Base-by-base conservation (phyloP, 1,284 basidiomycete species). In the Boletus sp. region DNA sequence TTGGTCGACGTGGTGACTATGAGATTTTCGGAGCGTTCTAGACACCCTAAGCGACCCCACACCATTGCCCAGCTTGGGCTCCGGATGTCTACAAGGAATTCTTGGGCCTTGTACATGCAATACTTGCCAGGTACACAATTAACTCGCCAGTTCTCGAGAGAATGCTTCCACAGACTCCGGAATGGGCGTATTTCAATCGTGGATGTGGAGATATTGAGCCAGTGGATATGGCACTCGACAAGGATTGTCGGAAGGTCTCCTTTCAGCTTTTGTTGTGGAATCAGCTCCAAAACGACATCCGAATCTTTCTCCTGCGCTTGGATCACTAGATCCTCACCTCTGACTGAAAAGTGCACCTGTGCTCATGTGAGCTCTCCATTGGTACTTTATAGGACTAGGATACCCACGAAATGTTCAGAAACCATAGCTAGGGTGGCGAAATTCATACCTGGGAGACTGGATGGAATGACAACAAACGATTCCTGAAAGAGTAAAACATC, bases 311-410 rank as follows among this genome's bases (percentile, higher is more conserved):
- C 27, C 6, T 54, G 28, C 2, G 52, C 52, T 33, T 16, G 38
- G 13, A 54, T 54, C 28, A 54, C 40, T 4, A 54, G 40, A 25
- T 54, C 28, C 2, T 40, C 7, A 10, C n/a, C n/a, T 44, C 52
- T 21, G 7, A 54, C 40, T 6, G 52, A 44, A 44, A 54, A 54
- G 28, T 54, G 27, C n/a, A 44, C 52, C 52, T 54, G n/a, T 4
- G 13, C 14, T 21, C 21, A 16, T 28, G 0, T n/a, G 6, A 44
- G 14, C 23, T 11, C n/a, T 5, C 3, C 11, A 6, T 8, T 13
- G 13, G 23, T 14, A 25, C 13, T 44, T 19, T 8, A 38, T 21
- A 38, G 37, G 17, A 38, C 17, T 6, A 38, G 37, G 17, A 28
- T 7, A 13, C 52, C 11, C n/a, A 54, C 52, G 6, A 31, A 27